Percentiles rank a stretch among this genome's conserved stretches.
phyloP scores from a whole-genome alignment of 352 stramenopile genomes.

The Blastocystis sp. region DNA sequence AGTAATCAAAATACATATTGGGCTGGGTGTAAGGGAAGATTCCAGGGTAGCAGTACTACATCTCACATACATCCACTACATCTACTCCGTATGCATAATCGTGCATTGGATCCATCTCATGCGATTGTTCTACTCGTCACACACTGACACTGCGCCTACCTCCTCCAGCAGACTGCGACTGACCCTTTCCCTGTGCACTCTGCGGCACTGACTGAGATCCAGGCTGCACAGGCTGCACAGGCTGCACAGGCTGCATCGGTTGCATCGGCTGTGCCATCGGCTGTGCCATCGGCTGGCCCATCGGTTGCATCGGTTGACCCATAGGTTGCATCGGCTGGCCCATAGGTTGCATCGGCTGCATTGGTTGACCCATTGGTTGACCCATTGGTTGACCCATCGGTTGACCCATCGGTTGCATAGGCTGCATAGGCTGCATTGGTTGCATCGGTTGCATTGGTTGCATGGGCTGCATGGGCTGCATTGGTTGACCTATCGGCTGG shows the following conservation, averaged over 20 bases:
- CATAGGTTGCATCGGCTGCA: background rate
- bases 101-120: constrained; percentile 1
- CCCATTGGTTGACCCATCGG: background rate
- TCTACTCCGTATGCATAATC: background rate
- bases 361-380: background rate
- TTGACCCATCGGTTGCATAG: background rate
- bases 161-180: background rate
- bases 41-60: constrained; percentile 8
- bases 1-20: background rate
- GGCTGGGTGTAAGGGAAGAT: background rate
- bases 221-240: background rate
- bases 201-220: background rate
- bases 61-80: background rate
- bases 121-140: background rate
- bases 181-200: background rate
- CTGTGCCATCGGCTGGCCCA: background rate
- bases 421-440: background rate
- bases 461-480: background rate
- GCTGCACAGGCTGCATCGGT: background rate
- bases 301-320: background rate
- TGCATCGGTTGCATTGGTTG: background rate
- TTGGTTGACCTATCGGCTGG: background rate
- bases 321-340: background rate
- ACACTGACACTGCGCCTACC: background rate
- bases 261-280: background rate